A percentile compares a stretch with the other conserved stretches of the same genome.
Evolutionary conservation across 2,329 filamentous ascomycete species (phyloP).

Genomic region (Colletotrichum trifolii): DNA sequence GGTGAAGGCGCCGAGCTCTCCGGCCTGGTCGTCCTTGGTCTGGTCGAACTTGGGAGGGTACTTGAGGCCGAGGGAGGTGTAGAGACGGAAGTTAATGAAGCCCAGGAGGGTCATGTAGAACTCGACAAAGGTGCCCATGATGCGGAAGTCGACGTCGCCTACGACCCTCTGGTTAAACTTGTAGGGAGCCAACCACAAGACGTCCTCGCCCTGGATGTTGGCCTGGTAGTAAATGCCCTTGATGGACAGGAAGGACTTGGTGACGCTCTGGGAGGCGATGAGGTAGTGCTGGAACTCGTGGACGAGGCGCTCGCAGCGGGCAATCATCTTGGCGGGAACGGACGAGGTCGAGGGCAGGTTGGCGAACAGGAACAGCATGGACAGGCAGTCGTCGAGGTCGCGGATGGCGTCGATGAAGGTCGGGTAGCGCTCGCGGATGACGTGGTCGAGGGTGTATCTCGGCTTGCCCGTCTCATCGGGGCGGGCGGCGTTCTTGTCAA

Average conservation of each 20-base stretch:
- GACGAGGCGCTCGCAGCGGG: conserved; percentile 90
- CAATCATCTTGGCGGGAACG: conserved; percentile 95
- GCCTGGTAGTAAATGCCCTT: conserved; percentile 99
- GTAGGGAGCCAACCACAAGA: conserved; percentile 97
- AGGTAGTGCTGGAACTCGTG: conserved; percentile 99
- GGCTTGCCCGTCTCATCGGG: conserved; percentile 93
- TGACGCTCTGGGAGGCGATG: conserved; percentile 88
- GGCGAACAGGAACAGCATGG: conserved; percentile 97
- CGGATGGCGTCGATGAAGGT: conserved; percentile 94
- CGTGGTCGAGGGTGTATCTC: conserved; percentile 91
- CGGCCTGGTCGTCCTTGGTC: conserved; percentile 87
- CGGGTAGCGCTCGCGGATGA: conserved; percentile 97
- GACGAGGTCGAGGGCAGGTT: conserved; percentile 91
- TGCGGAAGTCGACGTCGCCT: conserved; percentile 95
- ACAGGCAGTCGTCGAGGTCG: conserved; percentile 95
- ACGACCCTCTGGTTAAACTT: conserved; percentile 96
- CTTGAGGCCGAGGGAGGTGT: conserved; percentile 89
- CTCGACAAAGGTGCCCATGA: conserved; percentile 99
- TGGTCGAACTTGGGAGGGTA: conserved; percentile 96
- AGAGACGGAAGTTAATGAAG: conserved; percentile 96
- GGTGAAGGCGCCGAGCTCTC: conserved; percentile 90
- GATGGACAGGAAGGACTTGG: conserved; percentile 97
- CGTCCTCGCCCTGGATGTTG: conserved; percentile 95
- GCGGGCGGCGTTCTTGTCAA: conserved; percentile 87
- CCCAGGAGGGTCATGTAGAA: conserved; percentile 97